Evolutionary conservation across 1,284 basidiomycete genomes (phyloP), one percentile per base, ranked within the genome.

Genomic region (Cutaneotrichosporon arboriforme): DNA sequence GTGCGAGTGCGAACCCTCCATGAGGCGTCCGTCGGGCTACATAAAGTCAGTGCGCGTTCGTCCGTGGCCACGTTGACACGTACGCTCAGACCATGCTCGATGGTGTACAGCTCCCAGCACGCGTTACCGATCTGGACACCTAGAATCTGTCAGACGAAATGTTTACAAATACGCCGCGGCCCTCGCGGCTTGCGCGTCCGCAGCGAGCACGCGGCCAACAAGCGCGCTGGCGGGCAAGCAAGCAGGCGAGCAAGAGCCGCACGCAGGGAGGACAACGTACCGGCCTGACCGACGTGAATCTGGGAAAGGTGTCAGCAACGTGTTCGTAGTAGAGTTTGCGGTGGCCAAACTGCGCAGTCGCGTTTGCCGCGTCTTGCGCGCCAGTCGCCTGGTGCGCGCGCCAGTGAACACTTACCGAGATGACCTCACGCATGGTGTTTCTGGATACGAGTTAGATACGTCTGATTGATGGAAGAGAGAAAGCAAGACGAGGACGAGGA

Each of bases 71-170:
- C 54, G 49, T 55, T 55, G 49, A 37, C 48, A 83, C 86, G 74
- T 68, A 93, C 90, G 77, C 86, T 90, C 65, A 99, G 82, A 72
- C 93, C 93, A 77, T 99, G 96, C 79, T 99, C 96, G 68, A 94
- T 84, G 64, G 92, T 96, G 81, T 99, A 98, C 61, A 98, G 84
- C 78, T 97, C 93, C 94, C 93, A 93, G 79, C 90, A 93, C 73
- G 90, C 90, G 73, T 94, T 94, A 75, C 91, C 90, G 69, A 96
- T 93, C 66, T 77, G 76, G 52, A 76, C 74, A 75, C 77, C 76
- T 70, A 59, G 26, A 31, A 10, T 5, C 10, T 10, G 41, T 44
- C 26, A 49, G 26, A 10, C 26, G 10, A 31, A 31, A 31, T 31
- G 26, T 31, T 31, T 31, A 31, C 26, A 31, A 31, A 31, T 31